Base-by-base conservation (phyloP, 2,329 filamentous ascomycete species). In the Conoideocrella luteorostrata region DNA sequence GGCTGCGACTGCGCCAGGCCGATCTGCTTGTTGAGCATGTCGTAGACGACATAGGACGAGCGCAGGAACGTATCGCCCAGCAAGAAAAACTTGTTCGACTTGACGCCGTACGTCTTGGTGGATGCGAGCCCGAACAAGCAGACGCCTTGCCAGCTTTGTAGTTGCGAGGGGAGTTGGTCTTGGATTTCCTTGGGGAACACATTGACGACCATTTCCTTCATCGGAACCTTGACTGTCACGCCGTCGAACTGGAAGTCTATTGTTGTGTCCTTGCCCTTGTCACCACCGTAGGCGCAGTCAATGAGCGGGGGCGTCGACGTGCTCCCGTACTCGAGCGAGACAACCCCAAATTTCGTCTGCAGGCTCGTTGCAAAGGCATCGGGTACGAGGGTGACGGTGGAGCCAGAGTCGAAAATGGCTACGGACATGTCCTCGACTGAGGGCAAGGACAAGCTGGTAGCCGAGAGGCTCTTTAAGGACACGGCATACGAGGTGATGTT, bases 321-420 rank as follows among this genome's bases (percentile, higher is more conserved):
- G 23, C 26, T 20, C 17, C 23, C 23, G n/a, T 26, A 5, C 1
- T 44, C 18, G 15, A 67, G 56, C 52, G 65, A 70, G n/a, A 65
- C 48, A n/a, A 75, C 74, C 35, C 72, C 74, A n/a, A 74, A 72
- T 45, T 74, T 69, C 3, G 62, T 56, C 67, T 72, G 75, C 21
- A 82, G 62, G 44, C 68, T 56, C 21, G 64, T 48, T 11, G 75
- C 75, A 23, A 87, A 63, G 42, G 73, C 67, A 43, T 77, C 70
- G 1, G 85, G 86, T 1, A 90, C 66, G 52, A 86, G 84, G 55
- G 74, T 80, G 50, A 87, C 69, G 13, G 81, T 86, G 29, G 81
- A 84, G 33, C 86, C 86, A 1, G 84, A 86, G 63, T 90, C 86
- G 41, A 90, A 75, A 13, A 89, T 72, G 15, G 82, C 84, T 9